Conservation (phyloP, 2,329 filamentous ascomycete species). For the Monosporascus sp. region DNA sequence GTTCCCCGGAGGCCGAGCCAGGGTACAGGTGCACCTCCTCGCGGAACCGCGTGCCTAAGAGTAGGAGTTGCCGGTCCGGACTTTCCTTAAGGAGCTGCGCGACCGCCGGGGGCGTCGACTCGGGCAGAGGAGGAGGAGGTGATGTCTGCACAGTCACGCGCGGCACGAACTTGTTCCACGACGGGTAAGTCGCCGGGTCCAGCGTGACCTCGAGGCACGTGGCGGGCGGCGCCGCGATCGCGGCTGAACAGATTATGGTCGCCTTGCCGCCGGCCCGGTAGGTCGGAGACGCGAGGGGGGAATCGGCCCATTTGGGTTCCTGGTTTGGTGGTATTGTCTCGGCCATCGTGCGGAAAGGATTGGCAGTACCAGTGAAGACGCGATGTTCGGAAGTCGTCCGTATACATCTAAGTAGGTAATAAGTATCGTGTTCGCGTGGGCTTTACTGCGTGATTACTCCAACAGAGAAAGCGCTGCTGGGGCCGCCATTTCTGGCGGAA, state of each 20-base stretch:
- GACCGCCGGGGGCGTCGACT: slow-evolving; percentile 8
- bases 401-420: no score
- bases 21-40: slow-evolving; percentile 30
- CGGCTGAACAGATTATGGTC: slow-evolving; percentile 25
- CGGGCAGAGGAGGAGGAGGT: slow-evolving; percentile 1
- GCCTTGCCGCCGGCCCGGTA: slow-evolving; percentile 24
- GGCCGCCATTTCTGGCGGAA: no score
- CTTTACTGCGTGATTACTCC: no score
- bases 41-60: slow-evolving; percentile 25
- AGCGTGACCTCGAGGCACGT: slow-evolving; percentile 26
- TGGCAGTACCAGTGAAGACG: no score
- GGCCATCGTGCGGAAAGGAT: background rate
- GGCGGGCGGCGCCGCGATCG: slow-evolving; percentile 28
- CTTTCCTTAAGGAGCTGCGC: slow-evolving; percentile 9
- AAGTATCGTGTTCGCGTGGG: no score
- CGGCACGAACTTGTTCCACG: slow-evolving; percentile 32
- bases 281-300: slow-evolving; percentile 25
- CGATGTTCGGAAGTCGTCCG: no score
- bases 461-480: no score
- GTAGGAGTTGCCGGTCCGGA: slow-evolving; percentile 17
- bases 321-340: slow-evolving; percentile 11
- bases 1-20: slow-evolving; percentile 7
- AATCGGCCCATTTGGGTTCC: slow-evolving; percentile 6
- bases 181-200: slow-evolving; percentile 25
- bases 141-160: slow-evolving; percentile 19